Conservation (phyloP, 2,329 filamentous ascomycete species). For the Cladosporium cucumerinum region DNA sequence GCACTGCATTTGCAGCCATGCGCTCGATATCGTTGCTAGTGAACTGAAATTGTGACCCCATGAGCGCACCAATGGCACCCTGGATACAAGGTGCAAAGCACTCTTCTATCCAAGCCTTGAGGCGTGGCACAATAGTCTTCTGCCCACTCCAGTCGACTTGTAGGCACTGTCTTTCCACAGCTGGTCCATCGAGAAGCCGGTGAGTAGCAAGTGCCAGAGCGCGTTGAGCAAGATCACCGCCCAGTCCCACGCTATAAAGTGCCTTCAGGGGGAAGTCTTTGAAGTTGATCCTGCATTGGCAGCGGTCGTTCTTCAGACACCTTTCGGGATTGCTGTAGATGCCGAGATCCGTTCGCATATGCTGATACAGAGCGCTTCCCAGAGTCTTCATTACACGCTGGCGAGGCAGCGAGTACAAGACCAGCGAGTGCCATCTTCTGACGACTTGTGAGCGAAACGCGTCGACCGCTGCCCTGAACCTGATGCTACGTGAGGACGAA, state of each 20-base stretch:
- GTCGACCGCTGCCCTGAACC: background rate
- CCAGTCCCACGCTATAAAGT: constrained; percentile 63
- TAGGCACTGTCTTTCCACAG: constrained; percentile 56
- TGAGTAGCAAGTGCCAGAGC: constrained; percentile 71
- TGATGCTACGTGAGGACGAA: background rate
- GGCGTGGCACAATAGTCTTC: constrained; percentile 56
- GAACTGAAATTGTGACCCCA: constrained; percentile 21
- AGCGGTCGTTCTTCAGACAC: constrained; percentile 44
- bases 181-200: constrained; percentile 60
- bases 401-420: constrained; percentile 29
- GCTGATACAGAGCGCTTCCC: constrained; percentile 25
- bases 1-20: constrained; percentile 68
- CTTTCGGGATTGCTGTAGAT: constrained; percentile 20
- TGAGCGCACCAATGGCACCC: constrained; percentile 42
- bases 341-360: constrained; percentile 24
- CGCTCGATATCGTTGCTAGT: constrained; percentile 52
- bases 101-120: constrained; percentile 67
- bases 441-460: constrained; percentile 38
- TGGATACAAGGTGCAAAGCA: constrained; percentile 63
- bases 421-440: constrained; percentile 25
- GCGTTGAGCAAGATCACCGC: constrained; percentile 66
- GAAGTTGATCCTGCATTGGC: constrained; percentile 26
- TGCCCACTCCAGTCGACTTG: constrained; percentile 57
- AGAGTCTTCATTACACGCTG: constrained; percentile 28
- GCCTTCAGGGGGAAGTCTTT: constrained; percentile 23